phyloP scores from a whole-genome alignment of 129 eudicot genomes.

The Artemisia annua region DNA sequence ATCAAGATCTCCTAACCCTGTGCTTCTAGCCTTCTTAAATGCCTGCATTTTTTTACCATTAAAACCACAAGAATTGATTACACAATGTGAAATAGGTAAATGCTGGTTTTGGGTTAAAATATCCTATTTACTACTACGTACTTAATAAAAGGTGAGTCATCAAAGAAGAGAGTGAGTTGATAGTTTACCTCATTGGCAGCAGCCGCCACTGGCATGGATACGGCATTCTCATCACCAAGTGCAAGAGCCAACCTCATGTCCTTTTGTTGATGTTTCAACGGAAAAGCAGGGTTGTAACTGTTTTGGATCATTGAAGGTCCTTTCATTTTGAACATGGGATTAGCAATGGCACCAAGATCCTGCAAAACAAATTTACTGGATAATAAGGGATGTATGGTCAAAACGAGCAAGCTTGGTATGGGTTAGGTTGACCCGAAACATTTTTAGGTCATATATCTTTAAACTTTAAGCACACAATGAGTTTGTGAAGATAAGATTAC shows the following conservation, averaged over 20 bases:
- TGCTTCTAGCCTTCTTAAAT: constrained; percentile 87
- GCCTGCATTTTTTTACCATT: constrained; percentile 43
- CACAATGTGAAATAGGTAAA: not conserved
- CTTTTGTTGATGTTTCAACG: constrained; percentile 95
- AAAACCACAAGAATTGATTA: constrained; percentile 2
- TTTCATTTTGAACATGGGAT: constrained; percentile 95
- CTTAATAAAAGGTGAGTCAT: too few species aligned
- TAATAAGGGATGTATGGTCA: too few species aligned
- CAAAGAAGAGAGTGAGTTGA: too few species aligned
- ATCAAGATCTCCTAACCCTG: constrained; percentile 89
- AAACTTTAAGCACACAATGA: too few species aligned
- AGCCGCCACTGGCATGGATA: constrained; percentile 96
- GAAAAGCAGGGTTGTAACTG: constrained; percentile 82
- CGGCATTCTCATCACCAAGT: constrained; percentile 86
- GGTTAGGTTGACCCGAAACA: too few species aligned
- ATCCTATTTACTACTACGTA: too few species aligned
- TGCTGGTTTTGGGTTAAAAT: too few species aligned
- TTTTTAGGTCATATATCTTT: too few species aligned
- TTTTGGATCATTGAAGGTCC: constrained; percentile 84
- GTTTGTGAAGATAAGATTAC: too few species aligned
- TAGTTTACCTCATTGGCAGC: constrained; percentile 87
- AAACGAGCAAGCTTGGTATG: too few species aligned
- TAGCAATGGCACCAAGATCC: constrained; percentile 96
- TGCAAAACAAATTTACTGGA: constrained; percentile 18
- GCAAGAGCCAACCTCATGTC: constrained; percentile 98